phyloP scores from a whole-genome alignment of 805 yeast species.

The Kuraishia borneana region DNA sequence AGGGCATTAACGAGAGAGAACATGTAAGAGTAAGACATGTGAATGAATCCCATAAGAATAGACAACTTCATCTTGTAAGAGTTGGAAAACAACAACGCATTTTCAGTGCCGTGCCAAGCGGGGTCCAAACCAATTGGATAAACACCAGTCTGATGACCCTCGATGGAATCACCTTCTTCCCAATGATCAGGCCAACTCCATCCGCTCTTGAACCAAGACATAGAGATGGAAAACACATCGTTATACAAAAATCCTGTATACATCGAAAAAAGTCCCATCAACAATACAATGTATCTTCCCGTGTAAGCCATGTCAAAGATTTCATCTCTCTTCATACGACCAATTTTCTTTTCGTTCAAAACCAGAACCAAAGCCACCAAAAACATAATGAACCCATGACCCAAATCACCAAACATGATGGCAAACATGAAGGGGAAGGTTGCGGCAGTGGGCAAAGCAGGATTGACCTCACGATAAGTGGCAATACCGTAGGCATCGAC shows the following conservation, averaged over 20 bases:
- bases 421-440: conserved; percentile 81
- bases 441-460: conserved; percentile 63
- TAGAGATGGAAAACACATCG: conserved; percentile 59
- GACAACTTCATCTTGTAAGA: conserved; percentile 73
- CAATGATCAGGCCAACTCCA: conserved; percentile 54
- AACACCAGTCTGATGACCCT: conserved; percentile 36
- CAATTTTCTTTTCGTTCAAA: conserved; percentile 39
- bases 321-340: conserved; percentile 53
- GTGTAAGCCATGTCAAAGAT: conserved; percentile 68
- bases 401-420: conserved; percentile 75
- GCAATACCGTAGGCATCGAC: conserved; percentile 75
- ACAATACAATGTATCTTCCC: conserved; percentile 56
- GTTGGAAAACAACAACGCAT: conserved; percentile 55
- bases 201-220: conserved; percentile 58
- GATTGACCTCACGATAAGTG: conserved; percentile 64
- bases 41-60: conserved; percentile 63
- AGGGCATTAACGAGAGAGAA: conserved; percentile 56
- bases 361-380: conserved; percentile 46
- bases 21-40: conserved; percentile 62
- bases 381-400: conserved; percentile 59
- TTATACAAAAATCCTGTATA: conserved; percentile 67
- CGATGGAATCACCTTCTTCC: conserved; percentile 36
- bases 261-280: conserved; percentile 67
- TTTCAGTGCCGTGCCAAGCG: conserved; percentile 77
- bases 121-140: conserved; percentile 60